These are phyloP conservation scores for Kandelia obovata DNA, from an alignment of 345 rosid species.

Conservation along the genomic window DNA sequence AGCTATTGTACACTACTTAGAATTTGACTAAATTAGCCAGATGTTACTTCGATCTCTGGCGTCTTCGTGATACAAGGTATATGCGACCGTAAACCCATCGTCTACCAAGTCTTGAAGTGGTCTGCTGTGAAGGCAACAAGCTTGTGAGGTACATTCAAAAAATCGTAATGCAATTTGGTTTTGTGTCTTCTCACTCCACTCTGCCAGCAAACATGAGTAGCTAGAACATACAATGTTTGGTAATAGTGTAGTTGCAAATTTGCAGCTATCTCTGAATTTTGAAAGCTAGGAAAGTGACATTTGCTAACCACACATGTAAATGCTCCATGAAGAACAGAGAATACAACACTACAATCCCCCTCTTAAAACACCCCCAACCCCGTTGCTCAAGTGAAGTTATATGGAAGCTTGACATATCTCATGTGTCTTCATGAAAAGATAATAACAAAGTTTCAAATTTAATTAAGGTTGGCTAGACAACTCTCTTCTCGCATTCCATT, in stretches of 20 bases:
- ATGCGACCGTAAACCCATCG: slow-evolving; percentile 86
- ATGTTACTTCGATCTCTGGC: slow-evolving; percentile 38
- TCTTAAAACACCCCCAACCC: too few relatives aligned
- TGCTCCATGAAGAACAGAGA: neutral
- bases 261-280: neutral
- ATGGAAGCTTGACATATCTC: too few relatives aligned
- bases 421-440: too few relatives aligned
- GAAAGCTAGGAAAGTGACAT: neutral
- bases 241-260: neutral
- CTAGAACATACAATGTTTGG: neutral
- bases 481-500: too few relatives aligned
- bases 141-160: too few relatives aligned
- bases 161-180: too few relatives aligned
- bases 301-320: neutral
- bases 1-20: slow-evolving; percentile 14
- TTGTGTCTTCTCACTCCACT: too few relatives aligned
- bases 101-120: slow-evolving; percentile 52
- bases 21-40: neutral
- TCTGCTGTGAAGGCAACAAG: slow-evolving; percentile 46
- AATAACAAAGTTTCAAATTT: too few relatives aligned
- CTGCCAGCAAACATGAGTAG: neutral
- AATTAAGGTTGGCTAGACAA: too few relatives aligned
- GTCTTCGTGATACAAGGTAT: slow-evolving; percentile 72
- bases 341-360: neutral
- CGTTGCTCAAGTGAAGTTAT: too few relatives aligned